Evolutionary conservation across 176 grass and related monocot genomes (phyloP), one percentile per base, ranked within the genome.

Genomic region (Hordeum vulgare): DNA sequence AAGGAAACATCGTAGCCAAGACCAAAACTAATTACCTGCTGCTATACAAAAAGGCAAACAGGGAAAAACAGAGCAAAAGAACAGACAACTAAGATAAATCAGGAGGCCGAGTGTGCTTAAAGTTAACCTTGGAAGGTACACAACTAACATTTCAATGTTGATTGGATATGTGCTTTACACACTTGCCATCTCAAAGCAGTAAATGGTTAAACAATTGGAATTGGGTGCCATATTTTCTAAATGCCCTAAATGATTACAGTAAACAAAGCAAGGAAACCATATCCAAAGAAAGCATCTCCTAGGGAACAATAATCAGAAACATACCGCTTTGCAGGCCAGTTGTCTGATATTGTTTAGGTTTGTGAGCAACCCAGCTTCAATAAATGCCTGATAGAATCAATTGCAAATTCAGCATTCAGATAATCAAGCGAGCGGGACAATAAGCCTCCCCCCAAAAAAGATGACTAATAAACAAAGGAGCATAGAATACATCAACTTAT

Each of bases 281-380:
- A 85, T 41, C 62, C 8, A 65, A 2, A 29, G 62, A 60, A 63
- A 80, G 26, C 39, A 76, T 76, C 26, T 24, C n/a, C 11, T 18
- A 68, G 20, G 1, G 49, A 53, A 39, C 60, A 40, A 73, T 31
- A 71, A 73, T 66, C 5, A 79, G 77, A 74, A 28, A 83, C 90
- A 66, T 98, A 98, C 95, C 77, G 85, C 84, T 91, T 92, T 98
- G 89, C 90, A 98, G 54, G 96, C 87, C 68, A 98, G 76, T 76
- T 88, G 87, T 89, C 45, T 93, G 75, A 95, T 88, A n/a, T n/a
- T 76, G 11, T 90, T 88, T 10, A 90, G 91, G 45, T 86, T 62
- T 36, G 96, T 40, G 49, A 91, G 90, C 85, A 98, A 70, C 73
- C 95, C 96, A 60, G 89, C 85, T 90, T 93, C 87, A 85, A 98